phyloP scores from a whole-genome alignment of 1,284 basidiomycete species.

The Hortiboletus rubellus region DNA sequence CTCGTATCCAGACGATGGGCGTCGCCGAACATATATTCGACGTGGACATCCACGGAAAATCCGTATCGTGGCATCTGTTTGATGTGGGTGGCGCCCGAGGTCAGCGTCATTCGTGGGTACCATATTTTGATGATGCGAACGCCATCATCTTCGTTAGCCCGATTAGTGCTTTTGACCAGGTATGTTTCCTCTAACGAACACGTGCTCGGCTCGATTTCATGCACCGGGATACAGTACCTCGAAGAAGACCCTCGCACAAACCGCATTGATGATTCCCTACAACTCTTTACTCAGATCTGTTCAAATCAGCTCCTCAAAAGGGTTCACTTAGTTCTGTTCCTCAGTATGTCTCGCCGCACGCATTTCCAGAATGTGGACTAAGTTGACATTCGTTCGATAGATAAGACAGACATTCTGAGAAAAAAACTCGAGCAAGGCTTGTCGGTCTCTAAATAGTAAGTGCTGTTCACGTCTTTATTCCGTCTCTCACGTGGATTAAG shows the following conservation, averaged over 20 bases:
- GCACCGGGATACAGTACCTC: slow-evolving; percentile 55
- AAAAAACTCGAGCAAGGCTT: slow-evolving; percentile 66
- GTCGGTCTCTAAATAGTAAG: slow-evolving; percentile 76
- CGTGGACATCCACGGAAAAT: slow-evolving; percentile 70
- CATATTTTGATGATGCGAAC: slow-evolving; percentile 81
- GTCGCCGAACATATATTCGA: slow-evolving; percentile 77
- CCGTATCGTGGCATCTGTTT: slow-evolving; percentile 76
- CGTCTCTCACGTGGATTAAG: slow-evolving; percentile 39
- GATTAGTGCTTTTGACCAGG: slow-evolving; percentile 85
- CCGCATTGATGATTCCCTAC: slow-evolving; percentile 79
- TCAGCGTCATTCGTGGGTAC: slow-evolving; percentile 81
- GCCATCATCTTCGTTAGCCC: slow-evolving; percentile 86
- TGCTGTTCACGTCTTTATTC: neutral
- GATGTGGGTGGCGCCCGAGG: slow-evolving; percentile 82
- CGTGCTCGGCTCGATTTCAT: neutral
- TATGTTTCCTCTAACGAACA: slow-evolving; percentile 26
- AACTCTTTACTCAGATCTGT: slow-evolving; percentile 80
- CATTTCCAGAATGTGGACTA: slow-evolving; percentile 7
- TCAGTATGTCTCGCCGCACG: slow-evolving; percentile 51
- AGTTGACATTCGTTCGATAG: slow-evolving; percentile 37
- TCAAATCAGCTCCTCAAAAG: slow-evolving; percentile 76
- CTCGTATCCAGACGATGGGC: slow-evolving; percentile 82
- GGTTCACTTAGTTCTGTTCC: slow-evolving; percentile 75
- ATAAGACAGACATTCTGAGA: slow-evolving; percentile 75
- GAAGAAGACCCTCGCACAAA: slow-evolving; percentile 82